Evolutionary conservation across 129 eudicot genomes (phyloP).

Genomic region (Lactuca saligna): DNA sequence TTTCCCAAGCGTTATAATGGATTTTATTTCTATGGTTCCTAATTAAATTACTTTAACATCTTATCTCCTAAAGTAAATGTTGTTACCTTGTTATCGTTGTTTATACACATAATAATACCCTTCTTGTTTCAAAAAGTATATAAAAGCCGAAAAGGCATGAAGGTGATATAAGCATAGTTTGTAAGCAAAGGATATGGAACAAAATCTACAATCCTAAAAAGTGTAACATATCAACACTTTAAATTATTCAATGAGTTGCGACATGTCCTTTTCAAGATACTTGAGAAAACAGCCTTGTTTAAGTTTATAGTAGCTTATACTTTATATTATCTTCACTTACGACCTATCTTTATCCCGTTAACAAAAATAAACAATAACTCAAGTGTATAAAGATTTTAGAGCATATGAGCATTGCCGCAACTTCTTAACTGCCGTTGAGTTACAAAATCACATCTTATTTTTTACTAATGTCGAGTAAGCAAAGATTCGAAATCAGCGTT

Average conservation of each 20-base stretch:
- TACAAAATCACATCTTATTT: too few species aligned
- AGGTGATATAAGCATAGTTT: slow-evolving; percentile 16
- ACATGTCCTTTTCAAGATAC: slow-evolving; percentile 27
- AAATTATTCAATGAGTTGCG: slow-evolving; percentile 15
- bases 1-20: too few species aligned
- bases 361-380: background rate
- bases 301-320: background rate
- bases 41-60: background rate
- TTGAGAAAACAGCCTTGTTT: slow-evolving; percentile 10
- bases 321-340: background rate
- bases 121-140: slow-evolving; percentile 5
- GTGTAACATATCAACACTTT: slow-evolving; percentile 7
- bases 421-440: too few species aligned
- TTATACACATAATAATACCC: background rate
- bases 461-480: too few species aligned
- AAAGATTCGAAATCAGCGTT: too few species aligned
- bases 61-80: background rate
- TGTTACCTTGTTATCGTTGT: slow-evolving; percentile 1
- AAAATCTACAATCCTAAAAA: slow-evolving; percentile 24
- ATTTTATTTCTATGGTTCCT: too few species aligned
- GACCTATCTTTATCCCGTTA: background rate
- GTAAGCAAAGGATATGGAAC: slow-evolving; percentile 36
- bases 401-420: too few species aligned
- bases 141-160: slow-evolving; percentile 20
- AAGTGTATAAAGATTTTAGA: too few species aligned